phyloP scores from a whole-genome alignment of 257 asterid species.

The Nicotiana sylvestris region DNA sequence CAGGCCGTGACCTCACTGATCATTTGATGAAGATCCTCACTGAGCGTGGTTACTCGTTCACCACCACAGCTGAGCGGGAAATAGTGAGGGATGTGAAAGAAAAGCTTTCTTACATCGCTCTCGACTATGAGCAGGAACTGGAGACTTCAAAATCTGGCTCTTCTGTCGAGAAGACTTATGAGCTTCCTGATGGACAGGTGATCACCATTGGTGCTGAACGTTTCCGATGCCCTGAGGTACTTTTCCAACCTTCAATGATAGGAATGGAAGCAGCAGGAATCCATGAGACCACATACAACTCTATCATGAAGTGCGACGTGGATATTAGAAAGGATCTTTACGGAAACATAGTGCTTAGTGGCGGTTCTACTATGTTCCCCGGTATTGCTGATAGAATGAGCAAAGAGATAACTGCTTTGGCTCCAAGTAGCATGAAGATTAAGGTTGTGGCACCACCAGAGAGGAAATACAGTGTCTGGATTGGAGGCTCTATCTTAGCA shows the following conservation, averaged over 20 bases:
- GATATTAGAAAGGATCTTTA: neutral
- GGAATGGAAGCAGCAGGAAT: neutral
- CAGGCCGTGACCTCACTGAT: slow-evolving; percentile 44
- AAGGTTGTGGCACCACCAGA: neutral
- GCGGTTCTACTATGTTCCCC: neutral
- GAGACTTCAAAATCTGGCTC: neutral
- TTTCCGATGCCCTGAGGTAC: neutral
- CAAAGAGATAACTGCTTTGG: neutral
- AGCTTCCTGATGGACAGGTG: neutral
- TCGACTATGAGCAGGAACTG: neutral
- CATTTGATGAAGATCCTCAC: slow-evolving; percentile 42
- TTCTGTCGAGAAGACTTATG: neutral
- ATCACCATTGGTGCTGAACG: neutral
- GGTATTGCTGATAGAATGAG: neutral
- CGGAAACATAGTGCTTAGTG: neutral
- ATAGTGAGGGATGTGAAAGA: neutral
- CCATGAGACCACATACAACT: neutral
- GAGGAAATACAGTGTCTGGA: neutral
- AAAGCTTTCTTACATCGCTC: neutral
- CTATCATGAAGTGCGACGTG: neutral
- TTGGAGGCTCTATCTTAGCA: neutral
- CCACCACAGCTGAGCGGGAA: neutral
- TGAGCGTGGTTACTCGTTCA: slow-evolving; percentile 33
- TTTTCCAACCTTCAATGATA: neutral
- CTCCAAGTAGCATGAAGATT: neutral